A percentile compares a stretch with the other conserved stretches of the same genome.
Conservation (phyloP, 129 eudicot genomes). For the Rutidosis leptorrhynchoides region DNA sequence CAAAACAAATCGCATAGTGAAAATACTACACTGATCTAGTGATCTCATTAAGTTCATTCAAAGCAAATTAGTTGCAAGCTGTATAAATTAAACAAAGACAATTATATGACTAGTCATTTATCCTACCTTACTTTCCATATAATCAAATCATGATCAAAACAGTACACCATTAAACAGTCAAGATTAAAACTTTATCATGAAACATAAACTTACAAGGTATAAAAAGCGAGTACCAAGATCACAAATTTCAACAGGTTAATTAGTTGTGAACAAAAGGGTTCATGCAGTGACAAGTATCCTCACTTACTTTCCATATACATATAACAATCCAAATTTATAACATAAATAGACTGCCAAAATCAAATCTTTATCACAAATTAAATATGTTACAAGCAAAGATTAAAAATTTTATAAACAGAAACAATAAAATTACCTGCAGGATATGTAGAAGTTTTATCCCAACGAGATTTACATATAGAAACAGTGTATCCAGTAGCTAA, state of each 20-base stretch:
- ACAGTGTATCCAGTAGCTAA: slow-evolving; percentile 57
- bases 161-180: neutral
- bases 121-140: neutral
- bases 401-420: neutral
- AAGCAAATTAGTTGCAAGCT: neutral
- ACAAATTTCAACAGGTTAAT: neutral
- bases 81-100: neutral
- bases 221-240: neutral
- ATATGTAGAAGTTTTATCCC: slow-evolving; percentile 62
- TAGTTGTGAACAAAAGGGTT: neutral
- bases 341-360: neutral
- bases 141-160: neutral
- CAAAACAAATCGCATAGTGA: neutral
- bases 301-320: neutral
- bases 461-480: slow-evolving; percentile 71
- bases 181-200: neutral
- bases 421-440: slow-evolving; percentile 56
- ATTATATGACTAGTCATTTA: neutral
- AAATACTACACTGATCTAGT: neutral
- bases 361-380: neutral
- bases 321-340: no score
- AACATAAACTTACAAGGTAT: neutral
- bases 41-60: neutral
- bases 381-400: neutral
- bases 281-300: neutral